Evolutionary conservation across 2,329 filamentous ascomycete genomes (phyloP).

Genomic region (Aplosporella prunicola): DNA sequence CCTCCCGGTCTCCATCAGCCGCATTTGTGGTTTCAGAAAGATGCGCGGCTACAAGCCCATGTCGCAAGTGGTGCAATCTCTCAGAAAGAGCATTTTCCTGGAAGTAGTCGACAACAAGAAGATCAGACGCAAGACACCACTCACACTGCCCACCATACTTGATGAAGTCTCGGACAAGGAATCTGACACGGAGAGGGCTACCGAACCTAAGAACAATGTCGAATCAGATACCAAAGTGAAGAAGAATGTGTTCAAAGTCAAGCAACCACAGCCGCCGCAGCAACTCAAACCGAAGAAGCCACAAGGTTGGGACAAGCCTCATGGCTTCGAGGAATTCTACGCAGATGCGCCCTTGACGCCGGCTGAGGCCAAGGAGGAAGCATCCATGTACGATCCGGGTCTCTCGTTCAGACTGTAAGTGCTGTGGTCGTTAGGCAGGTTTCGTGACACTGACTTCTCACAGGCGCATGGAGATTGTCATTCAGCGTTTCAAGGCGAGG

Average conservation of each 20-base stretch:
- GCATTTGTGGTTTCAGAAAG: constrained; percentile 36
- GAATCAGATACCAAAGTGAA: not conserved
- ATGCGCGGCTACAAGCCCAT: constrained; percentile 38
- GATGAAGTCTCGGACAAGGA: constrained; percentile 14
- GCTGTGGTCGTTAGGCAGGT: too few species aligned
- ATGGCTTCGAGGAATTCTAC: constrained; percentile 58
- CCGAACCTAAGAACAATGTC: too few species aligned
- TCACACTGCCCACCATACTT: constrained; percentile 23
- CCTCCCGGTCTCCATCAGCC: constrained; percentile 33
- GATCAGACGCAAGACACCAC: constrained; percentile 34
- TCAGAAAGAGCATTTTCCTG: constrained; percentile 33
- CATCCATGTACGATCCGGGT: constrained; percentile 54
- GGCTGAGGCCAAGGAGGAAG: constrained; percentile 56
- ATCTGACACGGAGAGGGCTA: constrained; percentile 12
- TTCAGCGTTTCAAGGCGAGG: constrained; percentile 69
- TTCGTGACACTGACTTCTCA: not conserved
- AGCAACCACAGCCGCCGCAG: constrained; percentile 13
- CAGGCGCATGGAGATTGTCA: constrained; percentile 68
- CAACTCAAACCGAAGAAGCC: constrained; percentile 6
- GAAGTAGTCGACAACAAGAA: constrained; percentile 34
- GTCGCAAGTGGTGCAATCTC: constrained; percentile 29
- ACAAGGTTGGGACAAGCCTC: constrained; percentile 18
- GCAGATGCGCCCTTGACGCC: constrained; percentile 71
- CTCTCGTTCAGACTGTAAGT: constrained; percentile 37
- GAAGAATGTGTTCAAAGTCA: not conserved